These are phyloP conservation scores for Solioccasus polychromus DNA, from an alignment of 768 basidiomycete genomes.

Conservation along the genomic window DNA sequence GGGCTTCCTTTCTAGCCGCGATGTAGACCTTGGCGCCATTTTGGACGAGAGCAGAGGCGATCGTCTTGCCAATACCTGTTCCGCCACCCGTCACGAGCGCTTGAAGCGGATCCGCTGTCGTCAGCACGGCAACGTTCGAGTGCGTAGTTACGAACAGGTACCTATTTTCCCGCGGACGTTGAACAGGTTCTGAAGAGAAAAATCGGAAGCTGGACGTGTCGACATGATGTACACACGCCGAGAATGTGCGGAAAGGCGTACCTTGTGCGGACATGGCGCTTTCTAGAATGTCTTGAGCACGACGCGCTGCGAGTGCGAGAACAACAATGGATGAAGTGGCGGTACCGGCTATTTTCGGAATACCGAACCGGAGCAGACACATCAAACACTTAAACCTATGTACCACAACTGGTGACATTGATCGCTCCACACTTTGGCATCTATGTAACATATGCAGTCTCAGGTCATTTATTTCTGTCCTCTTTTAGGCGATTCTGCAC, in stretches of 20 bases:
- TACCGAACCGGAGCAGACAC: background rate
- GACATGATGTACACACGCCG: background rate
- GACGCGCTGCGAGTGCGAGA: background rate
- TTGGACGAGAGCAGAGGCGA: conserved; percentile 76
- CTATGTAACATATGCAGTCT: too few relatives aligned
- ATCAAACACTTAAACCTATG: too few relatives aligned
- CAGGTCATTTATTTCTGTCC: too few relatives aligned
- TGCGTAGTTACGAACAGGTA: conserved; percentile 25
- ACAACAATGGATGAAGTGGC: background rate
- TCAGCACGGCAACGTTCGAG: background rate
- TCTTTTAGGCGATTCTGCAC: too few relatives aligned
- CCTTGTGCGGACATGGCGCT: conserved; percentile 15
- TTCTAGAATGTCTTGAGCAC: background rate
- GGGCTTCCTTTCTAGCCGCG: conserved; percentile 77
- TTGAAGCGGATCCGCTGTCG: conserved; percentile 19
- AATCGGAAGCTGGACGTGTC: conserved; percentile 31
- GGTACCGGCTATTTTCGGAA: background rate
- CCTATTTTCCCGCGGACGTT: conserved; percentile 69
- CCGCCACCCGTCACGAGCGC: conserved; percentile 83
- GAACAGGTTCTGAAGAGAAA: conserved; percentile 55
- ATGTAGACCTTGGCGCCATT: conserved; percentile 91
- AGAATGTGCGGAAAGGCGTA: background rate
- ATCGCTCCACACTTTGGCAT: too few relatives aligned
- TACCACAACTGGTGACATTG: too few relatives aligned
- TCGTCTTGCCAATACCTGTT: conserved; percentile 82